Base-by-base conservation (phyloP, 2,329 filamentous ascomycete genomes). In the Aquanectria penicillioides region DNA sequence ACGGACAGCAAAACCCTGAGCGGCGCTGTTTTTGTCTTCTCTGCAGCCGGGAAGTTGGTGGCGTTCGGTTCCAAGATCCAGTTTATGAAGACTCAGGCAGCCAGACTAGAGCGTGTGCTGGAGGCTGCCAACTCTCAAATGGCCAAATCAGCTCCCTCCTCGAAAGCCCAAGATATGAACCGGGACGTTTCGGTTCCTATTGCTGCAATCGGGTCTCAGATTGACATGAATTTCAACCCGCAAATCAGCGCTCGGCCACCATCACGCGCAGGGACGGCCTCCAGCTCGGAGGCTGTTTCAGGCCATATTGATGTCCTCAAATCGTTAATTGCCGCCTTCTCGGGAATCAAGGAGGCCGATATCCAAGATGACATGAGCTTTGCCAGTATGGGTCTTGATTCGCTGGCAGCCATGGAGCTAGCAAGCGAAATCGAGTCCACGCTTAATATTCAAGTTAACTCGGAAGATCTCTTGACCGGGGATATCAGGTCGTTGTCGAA, bases 401-500 rank as follows among this genome's bases (percentile, higher is more conserved):
- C 65, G 3, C 23, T 67, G 4, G 61, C 63, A 1, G 57, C 63
- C 0, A 64, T 66, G 26, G 65, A 67, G 25, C 29, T 67, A 26
- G 57, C 62, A 1, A 43, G 56, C 40, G 65, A 67, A 23, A 50
- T 67, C 3, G 51, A 61, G 41, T 48, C 57, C 10, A 57, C 60
- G 12, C 47, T 67, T 6, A 49, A 49, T 4, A 51, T 65, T 23
- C 46, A 51, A 3, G 47, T 62, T n/a, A 50, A 55, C 10, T 28
- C 59, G 2, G 61, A 53, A 7, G 63, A 65, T 22, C 22, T 67
- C 4, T 36, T 59, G 13, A 56, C 44, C 17, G 50, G 49, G 12
- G 41, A 57, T 10, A 26, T 63, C 22, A 33, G 23, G 12, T 40
- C 58, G 2, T 28, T 63, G 6, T 11, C 34, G 23, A 57, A 52